Base-by-base conservation (phyloP, 129 eudicot genomes). In the Artemisia annua region DNA sequence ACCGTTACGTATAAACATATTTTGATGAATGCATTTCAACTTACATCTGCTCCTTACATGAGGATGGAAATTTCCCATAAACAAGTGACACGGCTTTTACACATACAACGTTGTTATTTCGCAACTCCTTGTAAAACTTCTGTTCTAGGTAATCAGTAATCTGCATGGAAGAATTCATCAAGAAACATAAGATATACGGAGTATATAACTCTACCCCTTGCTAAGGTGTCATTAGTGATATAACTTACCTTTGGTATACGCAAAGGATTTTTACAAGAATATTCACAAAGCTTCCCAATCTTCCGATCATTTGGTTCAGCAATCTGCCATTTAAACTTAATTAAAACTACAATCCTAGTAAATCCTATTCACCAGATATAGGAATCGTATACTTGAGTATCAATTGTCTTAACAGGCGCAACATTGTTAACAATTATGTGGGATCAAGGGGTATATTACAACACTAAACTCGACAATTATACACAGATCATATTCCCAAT, bases 11-110 rank as follows among this genome's bases (percentile, higher is more conserved):
- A 44, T n/a, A 62, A 30, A 30, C 20, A 62, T 14, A 62, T 24
- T 12, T 17, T 62, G 43, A 50, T 49, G 50, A 68, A 68, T 8
- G 60, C 48, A 49, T 68, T 68, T 68, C 24, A 79, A 90, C 97
- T 90, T 90, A 90, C 97, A 90, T 87, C 82, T 90, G 97, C 77
- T 90, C 89, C 91, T 90, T 90, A 79, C 97, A 90, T 83, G 94
- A 85, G 70, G 91, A 85, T 61, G 87, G 81, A 69, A 90, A 80
- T 84, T 85, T 90, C 81, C 88, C 85, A 69, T 87, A 90, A 54
- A 90, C 76, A n/a, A 81, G 82, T 39, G 83, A 48, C 65, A 90
- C 94, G 73, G 80, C 83, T 80, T 87, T 90, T 64, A 86, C 87
- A 52, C 94, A 86, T 50, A 87, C 86, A 53, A 76, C 8, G 69